These are phyloP conservation scores for Auriscalpium microsporum DNA, from an alignment of 768 basidiomycete genomes.

Conservation along the genomic window DNA sequence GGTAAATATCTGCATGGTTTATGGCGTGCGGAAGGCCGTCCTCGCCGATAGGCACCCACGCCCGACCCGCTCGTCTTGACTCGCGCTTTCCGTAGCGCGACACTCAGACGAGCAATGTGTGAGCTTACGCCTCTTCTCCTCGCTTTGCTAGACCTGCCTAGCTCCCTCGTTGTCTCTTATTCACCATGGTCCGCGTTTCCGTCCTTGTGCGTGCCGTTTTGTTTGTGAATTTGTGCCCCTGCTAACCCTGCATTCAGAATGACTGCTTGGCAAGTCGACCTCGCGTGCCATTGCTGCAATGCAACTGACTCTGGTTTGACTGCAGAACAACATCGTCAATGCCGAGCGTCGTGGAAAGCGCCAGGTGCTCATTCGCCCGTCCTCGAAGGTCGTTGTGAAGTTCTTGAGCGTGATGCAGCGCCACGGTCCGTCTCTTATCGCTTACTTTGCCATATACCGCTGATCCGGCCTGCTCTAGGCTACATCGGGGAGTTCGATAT, in stretches of 20 bases:
- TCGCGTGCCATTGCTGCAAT: neutral
- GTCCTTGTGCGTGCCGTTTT: constrained; percentile 46
- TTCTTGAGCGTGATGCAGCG: constrained; percentile 98
- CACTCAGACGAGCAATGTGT: constrained; percentile 65
- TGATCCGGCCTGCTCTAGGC: constrained; percentile 36
- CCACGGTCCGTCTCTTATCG: constrained; percentile 60
- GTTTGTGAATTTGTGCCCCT: neutral
- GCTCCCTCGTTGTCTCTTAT: constrained; percentile 15
- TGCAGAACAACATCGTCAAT: constrained; percentile 96
- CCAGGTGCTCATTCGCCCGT: constrained; percentile 95
- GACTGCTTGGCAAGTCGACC: constrained; percentile 42
- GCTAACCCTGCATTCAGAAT: constrained; percentile 32
- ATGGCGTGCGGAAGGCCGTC: constrained; percentile 14
- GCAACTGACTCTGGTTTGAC: neutral
- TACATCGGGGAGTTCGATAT: constrained; percentile 99
- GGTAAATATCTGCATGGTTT: constrained; percentile 33
- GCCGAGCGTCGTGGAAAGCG: constrained; percentile 99
- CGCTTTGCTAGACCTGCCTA: constrained; percentile 17
- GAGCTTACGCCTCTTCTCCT: constrained; percentile 22
- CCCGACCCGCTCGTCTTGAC: constrained; percentile 44
- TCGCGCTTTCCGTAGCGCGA: constrained; percentile 77
- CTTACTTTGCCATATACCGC: neutral
- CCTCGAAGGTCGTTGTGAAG: constrained; percentile 96
- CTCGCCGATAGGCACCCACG: constrained; percentile 10
- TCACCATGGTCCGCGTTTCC: constrained; percentile 81